Conservation (phyloP, 495 filamentous ascomycete species). For the Trypethelium eluteriae region DNA sequence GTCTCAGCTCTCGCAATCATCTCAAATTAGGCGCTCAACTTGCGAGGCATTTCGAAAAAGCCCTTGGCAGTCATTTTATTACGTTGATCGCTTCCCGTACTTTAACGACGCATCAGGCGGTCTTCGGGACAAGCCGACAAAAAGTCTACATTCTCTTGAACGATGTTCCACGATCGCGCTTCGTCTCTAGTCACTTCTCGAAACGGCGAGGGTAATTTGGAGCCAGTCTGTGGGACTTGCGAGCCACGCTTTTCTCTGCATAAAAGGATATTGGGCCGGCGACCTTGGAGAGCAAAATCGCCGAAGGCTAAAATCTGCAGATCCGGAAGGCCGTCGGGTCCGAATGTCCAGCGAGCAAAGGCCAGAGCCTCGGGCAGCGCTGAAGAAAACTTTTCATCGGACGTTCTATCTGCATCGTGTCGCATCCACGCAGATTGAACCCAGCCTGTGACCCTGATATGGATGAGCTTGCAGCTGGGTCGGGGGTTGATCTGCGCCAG, state of each 20-base stretch:
- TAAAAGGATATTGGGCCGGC: conserved; percentile 14
- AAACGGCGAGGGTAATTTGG: neutral
- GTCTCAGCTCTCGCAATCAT: too few species aligned
- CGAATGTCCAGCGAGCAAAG: conserved; percentile 17
- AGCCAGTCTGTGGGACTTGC: neutral
- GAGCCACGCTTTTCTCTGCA: neutral
- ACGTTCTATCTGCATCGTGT: neutral
- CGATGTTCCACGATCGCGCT: neutral
- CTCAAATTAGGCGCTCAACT: too few species aligned
- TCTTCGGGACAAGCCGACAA: neutral
- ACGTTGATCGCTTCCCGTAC: too few species aligned
- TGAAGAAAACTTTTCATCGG: neutral
- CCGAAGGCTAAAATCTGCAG: conserved; percentile 17
- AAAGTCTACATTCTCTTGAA: conserved; percentile 4
- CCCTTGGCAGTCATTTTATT: too few species aligned
- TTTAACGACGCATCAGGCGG: neutral
- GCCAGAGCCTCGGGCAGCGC: neutral
- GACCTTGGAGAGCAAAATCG: conserved; percentile 14
- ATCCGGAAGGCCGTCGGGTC: conserved; percentile 11
- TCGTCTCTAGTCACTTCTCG: neutral
- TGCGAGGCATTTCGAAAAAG: too few species aligned
- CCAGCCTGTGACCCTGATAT: neutral
- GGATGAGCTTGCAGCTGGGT: neutral
- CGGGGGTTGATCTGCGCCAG: neutral
- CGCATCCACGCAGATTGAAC: neutral